Evolutionary conservation across 768 basidiomycete genomes (phyloP).

Genomic region (Tephrocybe sp.): DNA sequence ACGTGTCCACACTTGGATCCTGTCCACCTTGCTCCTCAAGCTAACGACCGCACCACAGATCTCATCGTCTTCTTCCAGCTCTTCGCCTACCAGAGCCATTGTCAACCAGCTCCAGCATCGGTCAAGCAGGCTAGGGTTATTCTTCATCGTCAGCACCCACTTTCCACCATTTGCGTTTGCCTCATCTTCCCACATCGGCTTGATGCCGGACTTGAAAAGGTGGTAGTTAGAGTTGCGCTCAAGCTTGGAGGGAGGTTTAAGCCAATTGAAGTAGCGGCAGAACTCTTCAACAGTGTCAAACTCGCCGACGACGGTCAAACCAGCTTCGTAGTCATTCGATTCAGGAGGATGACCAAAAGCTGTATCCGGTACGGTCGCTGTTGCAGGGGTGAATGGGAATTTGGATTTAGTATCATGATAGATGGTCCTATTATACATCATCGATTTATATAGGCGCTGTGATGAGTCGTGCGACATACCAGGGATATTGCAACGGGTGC

Average conservation of each 20-base stretch:
- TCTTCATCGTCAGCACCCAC: conserved; percentile 94
- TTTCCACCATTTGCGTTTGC: conserved; percentile 92
- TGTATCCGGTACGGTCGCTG: conserved; percentile 29
- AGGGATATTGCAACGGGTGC: conserved; percentile 82
- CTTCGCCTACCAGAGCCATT: conserved; percentile 89
- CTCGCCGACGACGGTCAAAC: conserved; percentile 82
- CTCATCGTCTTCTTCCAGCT: conserved; percentile 69
- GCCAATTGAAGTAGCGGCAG: conserved; percentile 93
- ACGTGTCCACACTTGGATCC: conserved; percentile 91
- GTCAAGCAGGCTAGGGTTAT: conserved; percentile 76
- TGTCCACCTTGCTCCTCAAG: conserved; percentile 80
- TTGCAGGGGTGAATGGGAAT: conserved; percentile 55
- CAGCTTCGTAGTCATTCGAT: conserved; percentile 79
- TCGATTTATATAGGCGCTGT: conserved; percentile 2
- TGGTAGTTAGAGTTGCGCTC: conserved; percentile 94
- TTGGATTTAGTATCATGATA: conserved; percentile 88
- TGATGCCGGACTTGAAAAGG: conserved; percentile 91
- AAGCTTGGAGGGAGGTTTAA: conserved; percentile 86
- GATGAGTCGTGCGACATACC: conserved; percentile 46
- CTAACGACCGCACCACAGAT: conserved; percentile 90
- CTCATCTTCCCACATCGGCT: conserved; percentile 97
- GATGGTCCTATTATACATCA: conserved; percentile 62
- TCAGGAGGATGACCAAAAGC: conserved; percentile 51
- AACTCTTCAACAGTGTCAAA: conserved; percentile 90
- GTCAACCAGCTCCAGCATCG: conserved; percentile 89